Conservation (phyloP, 2,329 filamentous ascomycete species). For the Elsinoe necatrix region DNA sequence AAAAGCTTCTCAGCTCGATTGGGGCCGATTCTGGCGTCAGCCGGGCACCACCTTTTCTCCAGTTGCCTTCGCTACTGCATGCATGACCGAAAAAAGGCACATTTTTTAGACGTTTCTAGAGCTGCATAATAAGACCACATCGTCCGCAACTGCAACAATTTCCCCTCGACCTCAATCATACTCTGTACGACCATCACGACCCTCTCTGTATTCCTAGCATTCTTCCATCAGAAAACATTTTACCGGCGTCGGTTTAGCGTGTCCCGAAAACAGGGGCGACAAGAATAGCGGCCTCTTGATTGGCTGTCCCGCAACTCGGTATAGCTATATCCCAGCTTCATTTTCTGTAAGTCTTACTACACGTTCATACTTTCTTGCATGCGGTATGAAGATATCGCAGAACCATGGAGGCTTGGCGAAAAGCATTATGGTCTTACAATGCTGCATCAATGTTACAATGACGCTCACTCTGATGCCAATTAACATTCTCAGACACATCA, state of each 20-base stretch:
- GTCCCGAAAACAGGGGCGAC: neutral
- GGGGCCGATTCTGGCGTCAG: neutral
- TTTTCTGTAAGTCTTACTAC: neutral
- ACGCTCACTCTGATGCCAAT: neutral
- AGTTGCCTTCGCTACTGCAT: neutral
- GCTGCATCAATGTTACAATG: neutral
- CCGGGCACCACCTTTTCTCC: neutral
- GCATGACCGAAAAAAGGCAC: neutral
- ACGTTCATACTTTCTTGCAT: neutral
- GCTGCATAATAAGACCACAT: neutral
- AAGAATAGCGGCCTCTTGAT: conserved; percentile 2
- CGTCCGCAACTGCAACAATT: neutral
- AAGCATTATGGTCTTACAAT: neutral
- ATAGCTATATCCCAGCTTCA: neutral
- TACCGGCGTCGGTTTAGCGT: neutral
- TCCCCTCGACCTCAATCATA: neutral
- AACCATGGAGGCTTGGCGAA: neutral
- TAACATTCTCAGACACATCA: neutral
- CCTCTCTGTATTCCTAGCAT: neutral
- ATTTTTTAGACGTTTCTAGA: neutral
- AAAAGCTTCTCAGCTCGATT: neutral
- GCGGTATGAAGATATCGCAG: neutral
- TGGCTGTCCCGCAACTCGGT: neutral
- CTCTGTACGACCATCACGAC: neutral
- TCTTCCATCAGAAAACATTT: neutral